These are phyloP conservation scores for Penicillium paneum DNA, from an alignment of 2,329 filamentous ascomycete species.

Conservation along the genomic window DNA sequence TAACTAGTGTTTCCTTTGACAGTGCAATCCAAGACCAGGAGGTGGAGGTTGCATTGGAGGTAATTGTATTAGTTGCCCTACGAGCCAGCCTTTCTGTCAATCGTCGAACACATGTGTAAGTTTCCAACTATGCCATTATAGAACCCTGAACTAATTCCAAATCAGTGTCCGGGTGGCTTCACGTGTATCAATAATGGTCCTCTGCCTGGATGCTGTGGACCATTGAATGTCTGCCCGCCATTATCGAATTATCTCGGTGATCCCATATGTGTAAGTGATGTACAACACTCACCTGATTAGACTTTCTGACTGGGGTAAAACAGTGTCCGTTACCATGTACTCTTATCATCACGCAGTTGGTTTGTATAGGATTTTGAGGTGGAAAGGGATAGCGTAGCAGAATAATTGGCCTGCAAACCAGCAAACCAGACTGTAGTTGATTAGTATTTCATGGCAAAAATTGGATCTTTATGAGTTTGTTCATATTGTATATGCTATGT, in stretches of 20 bases:
- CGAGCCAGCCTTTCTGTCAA: conserved; percentile 10
- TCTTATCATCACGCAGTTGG: neutral
- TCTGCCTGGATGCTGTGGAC: conserved; percentile 15
- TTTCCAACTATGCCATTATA: neutral
- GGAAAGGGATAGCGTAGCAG: no score
- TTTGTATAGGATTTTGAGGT: conserved; percentile 2
- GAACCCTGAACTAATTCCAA: neutral
- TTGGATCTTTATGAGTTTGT: neutral
- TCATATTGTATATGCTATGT: neutral
- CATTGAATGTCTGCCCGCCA: conserved; percentile 13
- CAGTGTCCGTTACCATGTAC: conserved; percentile 14
- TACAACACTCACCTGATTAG: neutral
- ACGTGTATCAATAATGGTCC: conserved; percentile 13
- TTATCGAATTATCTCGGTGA: conserved; percentile 8
- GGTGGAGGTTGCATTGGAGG: conserved; percentile 16
- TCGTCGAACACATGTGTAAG: conserved; percentile 18
- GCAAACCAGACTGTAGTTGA: neutral
- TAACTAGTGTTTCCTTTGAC: neutral
- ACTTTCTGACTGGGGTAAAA: neutral
- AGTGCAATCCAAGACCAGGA: conserved; percentile 13
- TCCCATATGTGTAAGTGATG: conserved; percentile 18
- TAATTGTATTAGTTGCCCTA: conserved; percentile 8
- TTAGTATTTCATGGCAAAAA: neutral
- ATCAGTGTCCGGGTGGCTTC: conserved; percentile 12
- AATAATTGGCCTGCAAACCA: neutral